These are phyloP conservation scores for Pleurotus giganteus DNA, from an alignment of 768 basidiomycete genomes.

Conservation along the genomic window DNA sequence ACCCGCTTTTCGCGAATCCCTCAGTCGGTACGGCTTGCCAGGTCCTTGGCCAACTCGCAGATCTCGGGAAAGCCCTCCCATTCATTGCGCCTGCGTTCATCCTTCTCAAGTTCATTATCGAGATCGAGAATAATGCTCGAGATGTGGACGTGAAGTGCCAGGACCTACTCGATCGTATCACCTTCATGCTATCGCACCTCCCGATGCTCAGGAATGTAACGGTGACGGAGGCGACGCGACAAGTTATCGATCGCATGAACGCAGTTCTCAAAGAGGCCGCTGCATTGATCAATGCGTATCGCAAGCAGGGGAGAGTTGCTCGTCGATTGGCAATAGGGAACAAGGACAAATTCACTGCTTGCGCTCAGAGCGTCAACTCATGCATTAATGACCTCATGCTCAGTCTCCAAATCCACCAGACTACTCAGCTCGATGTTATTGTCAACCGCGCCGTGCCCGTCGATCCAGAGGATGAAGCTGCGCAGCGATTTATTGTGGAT, in stretches of 20 bases:
- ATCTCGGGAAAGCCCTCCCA: conserved; percentile 33
- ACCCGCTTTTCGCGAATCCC: conserved; percentile 20
- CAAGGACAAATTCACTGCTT: conserved; percentile 32
- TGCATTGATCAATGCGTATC: conserved; percentile 35
- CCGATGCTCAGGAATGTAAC: conserved; percentile 30
- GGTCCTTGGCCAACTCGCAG: conserved; percentile 28
- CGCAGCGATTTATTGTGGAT: conserved; percentile 28
- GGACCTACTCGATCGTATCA: conserved; percentile 39
- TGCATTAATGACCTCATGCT: conserved; percentile 37
- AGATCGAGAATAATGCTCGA: conserved; percentile 32
- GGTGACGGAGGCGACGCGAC: conserved; percentile 30
- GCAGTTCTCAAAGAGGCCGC: conserved; percentile 36
- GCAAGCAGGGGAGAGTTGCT: conserved; percentile 32
- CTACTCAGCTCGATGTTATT: conserved; percentile 30
- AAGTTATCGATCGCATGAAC: conserved; percentile 37
- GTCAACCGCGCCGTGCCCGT: conserved; percentile 34
- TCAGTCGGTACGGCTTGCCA: conserved; percentile 27
- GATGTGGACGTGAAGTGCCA: conserved; percentile 39
- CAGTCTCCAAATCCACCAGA: conserved; percentile 41
- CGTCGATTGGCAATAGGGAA: conserved; percentile 37
- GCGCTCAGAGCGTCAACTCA: conserved; percentile 28
- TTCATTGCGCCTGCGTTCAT: conserved; percentile 38
- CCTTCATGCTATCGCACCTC: conserved; percentile 40
- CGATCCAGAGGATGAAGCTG: conserved; percentile 35
- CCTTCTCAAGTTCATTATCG: conserved; percentile 37